Percentiles rank a stretch among this genome's conserved stretches.
These are phyloP conservation scores for Amanita brunnescens DNA, from an alignment of 768 basidiomycete species.

Conservation along the genomic window DNA sequence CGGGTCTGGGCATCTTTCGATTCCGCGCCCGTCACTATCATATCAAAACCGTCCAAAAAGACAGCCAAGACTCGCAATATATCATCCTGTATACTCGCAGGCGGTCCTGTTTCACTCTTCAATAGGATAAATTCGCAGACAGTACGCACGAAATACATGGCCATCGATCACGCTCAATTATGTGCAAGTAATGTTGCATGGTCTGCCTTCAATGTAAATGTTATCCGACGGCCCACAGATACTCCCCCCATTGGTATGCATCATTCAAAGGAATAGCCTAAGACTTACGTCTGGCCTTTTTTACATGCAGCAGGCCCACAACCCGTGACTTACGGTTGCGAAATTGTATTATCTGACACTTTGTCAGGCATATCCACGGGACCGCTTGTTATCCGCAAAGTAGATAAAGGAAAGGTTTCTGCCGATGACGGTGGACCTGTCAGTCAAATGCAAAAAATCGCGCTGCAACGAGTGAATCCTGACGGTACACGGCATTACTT, in stretches of 20 bases:
- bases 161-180: constrained; percentile 73
- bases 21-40: constrained; percentile 87
- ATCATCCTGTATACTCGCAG: constrained; percentile 82
- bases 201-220: constrained; percentile 93
- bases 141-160: constrained; percentile 96
- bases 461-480: constrained; percentile 73
- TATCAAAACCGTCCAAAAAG: constrained; percentile 96
- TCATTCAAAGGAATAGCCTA: constrained; percentile 40
- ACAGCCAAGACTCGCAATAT: constrained; percentile 92
- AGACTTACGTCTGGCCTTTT: constrained; percentile 25
- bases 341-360: constrained; percentile 78
- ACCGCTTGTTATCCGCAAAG: constrained; percentile 82
- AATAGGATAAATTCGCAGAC: constrained; percentile 96
- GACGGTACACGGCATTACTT: constrained; percentile 84
- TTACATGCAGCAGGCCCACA: constrained; percentile 54
- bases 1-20: constrained; percentile 88
- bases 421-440: constrained; percentile 87
- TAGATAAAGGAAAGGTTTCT: constrained; percentile 84
- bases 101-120: constrained; percentile 87
- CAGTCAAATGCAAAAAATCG: constrained; percentile 96
- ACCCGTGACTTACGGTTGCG: constrained; percentile 87
- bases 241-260: constrained; percentile 55
- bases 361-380: constrained; percentile 81
- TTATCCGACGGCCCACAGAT: constrained; percentile 68
- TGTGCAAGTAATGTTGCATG: constrained; percentile 88